These are phyloP conservation scores for Coelastrella sp. DNA, from an alignment of 139 green algal genomes.

Conservation along the genomic window DNA sequence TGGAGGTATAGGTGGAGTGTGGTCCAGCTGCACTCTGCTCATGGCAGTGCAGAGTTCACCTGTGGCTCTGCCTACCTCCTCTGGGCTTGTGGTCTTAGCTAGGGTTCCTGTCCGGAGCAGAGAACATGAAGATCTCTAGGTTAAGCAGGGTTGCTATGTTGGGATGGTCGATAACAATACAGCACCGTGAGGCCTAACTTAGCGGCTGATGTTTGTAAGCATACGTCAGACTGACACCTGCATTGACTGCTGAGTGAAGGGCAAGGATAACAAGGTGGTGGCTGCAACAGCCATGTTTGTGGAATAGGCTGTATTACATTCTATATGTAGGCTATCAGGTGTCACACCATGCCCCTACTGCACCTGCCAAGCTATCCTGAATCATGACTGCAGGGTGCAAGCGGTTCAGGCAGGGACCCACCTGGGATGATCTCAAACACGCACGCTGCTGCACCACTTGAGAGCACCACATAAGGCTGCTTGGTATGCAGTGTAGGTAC, in stretches of 20 bases:
- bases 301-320: too few relatives aligned
- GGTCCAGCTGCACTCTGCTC: conserved; percentile 44
- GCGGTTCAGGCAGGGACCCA: neutral
- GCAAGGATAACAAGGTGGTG: too few relatives aligned
- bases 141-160: too few relatives aligned
- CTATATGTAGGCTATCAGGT: too few relatives aligned
- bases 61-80: conserved; percentile 66
- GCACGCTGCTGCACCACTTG: conserved; percentile 54
- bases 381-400: neutral
- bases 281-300: too few relatives aligned
- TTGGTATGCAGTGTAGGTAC: conserved; percentile 45
- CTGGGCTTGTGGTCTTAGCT: conserved; percentile 67
- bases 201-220: too few relatives aligned
- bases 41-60: conserved; percentile 69
- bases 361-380: neutral
- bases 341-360: too few relatives aligned
- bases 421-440: conserved; percentile 64
- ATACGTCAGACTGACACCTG: too few relatives aligned
- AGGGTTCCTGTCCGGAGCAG: conserved; percentile 39
- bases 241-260: too few relatives aligned
- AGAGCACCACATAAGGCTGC: conserved; percentile 61
- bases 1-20: conserved; percentile 57
- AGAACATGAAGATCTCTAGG: neutral
- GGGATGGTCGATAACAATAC: too few relatives aligned
- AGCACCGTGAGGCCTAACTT: too few relatives aligned